These are phyloP conservation scores for Colletotrichum lupini DNA, from an alignment of 2,329 filamentous ascomycete genomes.

Conservation along the genomic window DNA sequence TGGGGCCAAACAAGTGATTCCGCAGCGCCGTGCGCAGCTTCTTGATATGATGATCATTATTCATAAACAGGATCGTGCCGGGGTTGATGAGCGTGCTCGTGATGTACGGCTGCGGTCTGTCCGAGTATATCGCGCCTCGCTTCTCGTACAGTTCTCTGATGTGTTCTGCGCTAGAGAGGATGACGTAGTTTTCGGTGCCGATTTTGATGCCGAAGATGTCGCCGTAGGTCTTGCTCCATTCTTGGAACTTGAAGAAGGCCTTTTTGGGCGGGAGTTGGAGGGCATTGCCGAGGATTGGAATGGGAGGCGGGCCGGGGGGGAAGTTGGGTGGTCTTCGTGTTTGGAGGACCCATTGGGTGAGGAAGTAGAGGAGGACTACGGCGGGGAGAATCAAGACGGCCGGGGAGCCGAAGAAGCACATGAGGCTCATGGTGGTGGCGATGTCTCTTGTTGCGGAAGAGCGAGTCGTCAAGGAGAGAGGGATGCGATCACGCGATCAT, in stretches of 20 bases:
- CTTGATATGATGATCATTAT: conserved; percentile 21
- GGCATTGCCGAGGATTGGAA: conserved; percentile 41
- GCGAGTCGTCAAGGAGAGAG: neutral
- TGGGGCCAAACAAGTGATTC: conserved; percentile 38
- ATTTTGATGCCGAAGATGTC: conserved; percentile 46
- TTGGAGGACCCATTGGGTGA: conserved; percentile 1
- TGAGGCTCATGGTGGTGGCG: neutral
- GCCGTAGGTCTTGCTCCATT: conserved; percentile 48
- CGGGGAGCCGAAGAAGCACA: neutral
- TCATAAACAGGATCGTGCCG: conserved; percentile 12
- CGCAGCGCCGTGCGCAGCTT: conserved; percentile 23
- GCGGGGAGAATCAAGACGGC: neutral
- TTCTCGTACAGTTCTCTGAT: conserved; percentile 51
- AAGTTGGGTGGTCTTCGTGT: conserved; percentile 29
- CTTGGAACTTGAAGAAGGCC: conserved; percentile 42
- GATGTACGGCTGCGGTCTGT: conserved; percentile 45
- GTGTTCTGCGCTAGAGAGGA: conserved; percentile 45
- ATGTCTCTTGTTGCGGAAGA: neutral
- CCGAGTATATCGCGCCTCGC: conserved; percentile 50
- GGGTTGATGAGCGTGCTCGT: conserved; percentile 40
- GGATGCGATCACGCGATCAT: neutral
- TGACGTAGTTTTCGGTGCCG: conserved; percentile 45
- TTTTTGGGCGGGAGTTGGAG: conserved; percentile 40
- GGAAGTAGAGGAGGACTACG: neutral
- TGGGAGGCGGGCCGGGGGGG: conserved; percentile 39